Evolutionary conservation across 163 green algal species (phyloP).

Genomic region (Botryococcus braunii): DNA sequence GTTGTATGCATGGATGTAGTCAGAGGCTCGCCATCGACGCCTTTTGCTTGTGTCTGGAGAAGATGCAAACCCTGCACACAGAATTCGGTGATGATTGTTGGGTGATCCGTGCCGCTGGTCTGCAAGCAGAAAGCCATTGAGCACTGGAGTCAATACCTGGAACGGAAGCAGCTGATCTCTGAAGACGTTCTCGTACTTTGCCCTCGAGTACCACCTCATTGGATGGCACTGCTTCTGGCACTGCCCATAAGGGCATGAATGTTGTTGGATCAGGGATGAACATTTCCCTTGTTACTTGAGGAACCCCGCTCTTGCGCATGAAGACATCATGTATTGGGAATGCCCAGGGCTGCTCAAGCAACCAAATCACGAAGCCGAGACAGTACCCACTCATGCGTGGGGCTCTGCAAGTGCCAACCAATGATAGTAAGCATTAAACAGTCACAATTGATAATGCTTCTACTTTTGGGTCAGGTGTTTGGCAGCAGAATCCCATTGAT

Average conservation of each 20-base stretch:
- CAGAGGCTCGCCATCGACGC: slow-evolving; percentile 10
- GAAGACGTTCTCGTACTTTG: background rate
- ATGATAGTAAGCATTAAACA: background rate
- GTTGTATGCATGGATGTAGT: slow-evolving; percentile 20
- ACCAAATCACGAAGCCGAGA: slow-evolving; percentile 12
- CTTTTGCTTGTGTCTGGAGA: background rate
- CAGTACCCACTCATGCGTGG: slow-evolving; percentile 7
- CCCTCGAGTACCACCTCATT: slow-evolving; percentile 1
- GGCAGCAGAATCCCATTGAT: background rate
- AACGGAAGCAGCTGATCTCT: background rate
- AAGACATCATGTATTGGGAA: slow-evolving; percentile 10
- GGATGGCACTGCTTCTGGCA: background rate
- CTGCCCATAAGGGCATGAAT: slow-evolving; percentile 13
- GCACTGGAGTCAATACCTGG: slow-evolving; percentile 1
- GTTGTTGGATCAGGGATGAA: slow-evolving; percentile 24
- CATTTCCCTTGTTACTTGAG: slow-evolving; percentile 21
- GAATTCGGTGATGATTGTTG: background rate
- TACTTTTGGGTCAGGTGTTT: background rate
- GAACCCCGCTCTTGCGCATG: slow-evolving; percentile 20
- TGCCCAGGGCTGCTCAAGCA: slow-evolving; percentile 12
- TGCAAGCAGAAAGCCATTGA: background rate
- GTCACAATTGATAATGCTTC: background rate
- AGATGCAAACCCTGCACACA: background rate
- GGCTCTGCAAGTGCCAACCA: background rate
- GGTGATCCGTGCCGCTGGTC: background rate